phyloP scores from a whole-genome alignment of 345 rosid genomes.

The Ricinus communis region DNA sequence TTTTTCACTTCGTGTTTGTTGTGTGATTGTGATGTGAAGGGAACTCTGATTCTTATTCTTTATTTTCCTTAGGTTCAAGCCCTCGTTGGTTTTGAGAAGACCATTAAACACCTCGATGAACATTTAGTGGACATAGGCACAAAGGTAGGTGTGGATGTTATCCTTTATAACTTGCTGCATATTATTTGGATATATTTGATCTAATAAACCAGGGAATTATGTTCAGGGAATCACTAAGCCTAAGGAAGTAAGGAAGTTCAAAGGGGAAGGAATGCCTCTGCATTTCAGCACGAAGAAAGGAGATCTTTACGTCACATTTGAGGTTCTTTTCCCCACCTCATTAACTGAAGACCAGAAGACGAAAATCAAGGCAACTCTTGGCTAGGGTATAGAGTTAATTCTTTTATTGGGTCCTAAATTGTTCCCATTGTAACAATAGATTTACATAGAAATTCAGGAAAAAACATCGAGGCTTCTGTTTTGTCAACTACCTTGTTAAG shows the following conservation, averaged over 20 bases:
- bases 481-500: neutral
- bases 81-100: conserved; percentile 95
- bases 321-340: conserved; percentile 83
- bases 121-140: conserved; percentile 80
- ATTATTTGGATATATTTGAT: too few relatives aligned
- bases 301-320: conserved; percentile 77
- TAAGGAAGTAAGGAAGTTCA: conserved; percentile 81
- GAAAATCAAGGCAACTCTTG: conserved; percentile 70
- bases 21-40: neutral
- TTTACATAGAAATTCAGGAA: conserved; percentile 4
- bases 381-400: conserved; percentile 34
- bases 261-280: conserved; percentile 98
- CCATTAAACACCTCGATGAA: conserved; percentile 91
- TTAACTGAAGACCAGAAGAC: conserved; percentile 81
- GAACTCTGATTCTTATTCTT: neutral
- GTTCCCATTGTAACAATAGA: conserved; percentile 13
- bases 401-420: neutral
- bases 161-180: too few relatives aligned
- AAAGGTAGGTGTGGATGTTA: conserved; percentile 60
- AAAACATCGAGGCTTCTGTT: conserved; percentile 8
- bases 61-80: conserved; percentile 70
- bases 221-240: conserved; percentile 90
- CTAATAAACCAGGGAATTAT: too few relatives aligned
- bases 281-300: conserved; percentile 87
- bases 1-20: neutral